Evolutionary conservation across 208 protist species (phyloP).

Genomic region (Leishmania turanica): DNA sequence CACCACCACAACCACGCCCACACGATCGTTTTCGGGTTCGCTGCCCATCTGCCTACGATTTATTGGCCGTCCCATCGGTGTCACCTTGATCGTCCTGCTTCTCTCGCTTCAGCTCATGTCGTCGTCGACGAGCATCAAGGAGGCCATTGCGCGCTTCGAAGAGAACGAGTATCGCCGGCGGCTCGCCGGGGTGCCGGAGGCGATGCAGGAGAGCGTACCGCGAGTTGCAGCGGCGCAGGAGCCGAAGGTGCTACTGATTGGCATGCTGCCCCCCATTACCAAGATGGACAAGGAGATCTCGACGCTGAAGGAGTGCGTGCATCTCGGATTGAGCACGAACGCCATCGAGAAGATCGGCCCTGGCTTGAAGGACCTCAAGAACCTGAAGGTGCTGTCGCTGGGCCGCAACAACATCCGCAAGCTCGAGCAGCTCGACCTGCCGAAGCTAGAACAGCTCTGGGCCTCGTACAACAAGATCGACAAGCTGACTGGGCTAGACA

Average conservation of each 20-base stretch:
- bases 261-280: slow-evolving; percentile 90
- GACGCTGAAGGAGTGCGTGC: slow-evolving; percentile 85
- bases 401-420: slow-evolving; percentile 96
- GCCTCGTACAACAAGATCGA: slow-evolving; percentile 97
- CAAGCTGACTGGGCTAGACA: slow-evolving; percentile 93
- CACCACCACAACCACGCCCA: background rate
- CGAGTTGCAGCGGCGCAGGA: slow-evolving; percentile 81
- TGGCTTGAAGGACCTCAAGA: slow-evolving; percentile 91
- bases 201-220: slow-evolving; percentile 58
- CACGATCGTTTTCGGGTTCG: background rate
- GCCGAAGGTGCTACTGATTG: slow-evolving; percentile 84
- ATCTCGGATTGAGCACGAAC: slow-evolving; percentile 95
- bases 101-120: slow-evolving; percentile 30
- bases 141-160: slow-evolving; percentile 84
- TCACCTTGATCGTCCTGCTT: background rate
- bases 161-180: slow-evolving; percentile 72
- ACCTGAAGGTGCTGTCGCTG: slow-evolving; percentile 93
- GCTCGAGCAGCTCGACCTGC: slow-evolving; percentile 94
- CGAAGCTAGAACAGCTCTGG: slow-evolving; percentile 95
- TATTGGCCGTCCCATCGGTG: background rate
- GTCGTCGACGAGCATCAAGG: slow-evolving; percentile 67
- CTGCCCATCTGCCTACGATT: background rate
- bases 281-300: slow-evolving; percentile 95
- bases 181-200: slow-evolving; percentile 38
- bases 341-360: slow-evolving; percentile 95